These are phyloP conservation scores for Penicillium ochrochloron DNA, from an alignment of 495 filamentous ascomycete genomes.

Conservation along the genomic window DNA sequence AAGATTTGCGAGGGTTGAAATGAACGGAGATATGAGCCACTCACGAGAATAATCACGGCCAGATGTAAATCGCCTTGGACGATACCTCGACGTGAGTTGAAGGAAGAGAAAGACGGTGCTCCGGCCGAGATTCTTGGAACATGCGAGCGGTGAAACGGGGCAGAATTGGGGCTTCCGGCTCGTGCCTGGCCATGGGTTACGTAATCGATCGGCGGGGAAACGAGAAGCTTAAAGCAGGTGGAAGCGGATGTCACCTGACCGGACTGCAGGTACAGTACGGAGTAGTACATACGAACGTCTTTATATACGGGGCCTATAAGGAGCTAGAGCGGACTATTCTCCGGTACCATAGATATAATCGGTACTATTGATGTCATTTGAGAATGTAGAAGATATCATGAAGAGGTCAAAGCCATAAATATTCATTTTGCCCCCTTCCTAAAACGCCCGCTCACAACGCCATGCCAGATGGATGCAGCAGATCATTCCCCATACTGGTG, in stretches of 20 bases:
- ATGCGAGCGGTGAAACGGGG: constrained; percentile 27
- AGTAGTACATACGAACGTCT: too few relatives aligned
- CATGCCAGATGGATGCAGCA: constrained; percentile 12
- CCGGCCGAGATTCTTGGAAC: constrained; percentile 13
- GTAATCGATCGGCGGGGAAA: constrained; percentile 14
- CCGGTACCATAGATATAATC: not conserved
- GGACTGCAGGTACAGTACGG: constrained; percentile 9
- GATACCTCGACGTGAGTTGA: constrained; percentile 18
- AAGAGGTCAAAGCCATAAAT: constrained; percentile 3
- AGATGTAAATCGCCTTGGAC: constrained; percentile 21
- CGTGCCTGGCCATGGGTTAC: constrained; percentile 18
- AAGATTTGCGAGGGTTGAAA: not conserved
- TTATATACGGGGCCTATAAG: not conserved
- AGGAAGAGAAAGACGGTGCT: not conserved
- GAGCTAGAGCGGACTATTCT: constrained; percentile 8
- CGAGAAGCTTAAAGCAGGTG: not conserved
- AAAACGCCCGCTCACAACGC: constrained; percentile 24
- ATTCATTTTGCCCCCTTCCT: constrained; percentile 4
- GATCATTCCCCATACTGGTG: constrained; percentile 6
- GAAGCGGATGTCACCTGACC: not conserved
- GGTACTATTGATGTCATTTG: not conserved
- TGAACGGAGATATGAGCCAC: constrained; percentile 15
- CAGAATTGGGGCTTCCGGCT: constrained; percentile 22
- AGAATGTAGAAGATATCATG: not conserved
- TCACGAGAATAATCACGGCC: not conserved